Percentiles rank a stretch among this genome's conserved stretches.
phyloP scores from a whole-genome alignment of 257 asterid species.

The Solanum chiquidenum region DNA sequence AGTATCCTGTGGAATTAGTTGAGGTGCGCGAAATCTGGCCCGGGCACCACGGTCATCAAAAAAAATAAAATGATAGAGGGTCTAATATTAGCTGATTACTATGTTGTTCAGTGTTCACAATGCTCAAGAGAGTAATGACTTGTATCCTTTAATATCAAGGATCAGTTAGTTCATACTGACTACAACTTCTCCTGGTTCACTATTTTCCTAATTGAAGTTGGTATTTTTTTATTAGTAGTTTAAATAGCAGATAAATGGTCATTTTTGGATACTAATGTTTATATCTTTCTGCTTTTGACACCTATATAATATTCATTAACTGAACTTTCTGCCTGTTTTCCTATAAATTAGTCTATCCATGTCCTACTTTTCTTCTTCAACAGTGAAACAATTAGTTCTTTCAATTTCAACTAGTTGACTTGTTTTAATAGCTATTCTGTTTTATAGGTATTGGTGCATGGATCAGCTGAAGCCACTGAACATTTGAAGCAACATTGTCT shows the following conservation, averaged over 20 bases:
- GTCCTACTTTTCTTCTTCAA: not conserved
- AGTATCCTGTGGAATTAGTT: not conserved
- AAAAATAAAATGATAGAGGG: not conserved
- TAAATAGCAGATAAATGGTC: not conserved
- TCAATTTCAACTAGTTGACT: not conserved
- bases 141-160: not conserved
- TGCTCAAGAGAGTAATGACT: not conserved
- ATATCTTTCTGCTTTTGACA: not conserved
- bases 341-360: not conserved
- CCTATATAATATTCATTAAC: not conserved
- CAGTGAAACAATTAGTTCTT: not conserved
- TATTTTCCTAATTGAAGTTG: not conserved
- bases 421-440: conserved; percentile 8
- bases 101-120: not conserved
- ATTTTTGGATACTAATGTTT: not conserved
- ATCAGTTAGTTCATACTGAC: not conserved
- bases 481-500: conserved; percentile 88
- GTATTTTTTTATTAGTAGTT: not conserved
- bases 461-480: conserved; percentile 99
- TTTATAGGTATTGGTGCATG: conserved; percentile 90
- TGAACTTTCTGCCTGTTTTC: not conserved
- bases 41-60: not conserved
- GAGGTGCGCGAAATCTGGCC: not conserved
- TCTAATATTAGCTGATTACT: not conserved
- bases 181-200: not conserved